Percentiles rank a stretch among this genome's conserved stretches.
phyloP scores from a whole-genome alignment of 768 basidiomycete species.

The Lepiota brunneoincarnata region DNA sequence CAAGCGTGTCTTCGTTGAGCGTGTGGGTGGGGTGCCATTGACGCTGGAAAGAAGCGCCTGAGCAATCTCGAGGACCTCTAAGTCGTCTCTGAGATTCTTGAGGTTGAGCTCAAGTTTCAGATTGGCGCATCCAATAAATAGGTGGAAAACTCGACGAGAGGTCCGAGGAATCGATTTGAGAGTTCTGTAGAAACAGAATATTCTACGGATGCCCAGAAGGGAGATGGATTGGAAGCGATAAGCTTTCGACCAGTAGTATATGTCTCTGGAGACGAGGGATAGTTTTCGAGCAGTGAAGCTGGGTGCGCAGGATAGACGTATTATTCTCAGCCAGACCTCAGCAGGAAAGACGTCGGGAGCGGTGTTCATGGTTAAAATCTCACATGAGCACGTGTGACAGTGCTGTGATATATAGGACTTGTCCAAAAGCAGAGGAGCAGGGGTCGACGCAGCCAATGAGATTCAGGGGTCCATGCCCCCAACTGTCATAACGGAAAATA shows the following conservation, averaged over 20 bases:
- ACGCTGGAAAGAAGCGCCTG: neutral
- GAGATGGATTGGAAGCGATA: conserved; percentile 38
- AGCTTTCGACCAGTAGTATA: conserved; percentile 32
- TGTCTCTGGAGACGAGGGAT: conserved; percentile 36
- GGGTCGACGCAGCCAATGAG: too few relatives aligned
- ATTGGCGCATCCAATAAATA: neutral
- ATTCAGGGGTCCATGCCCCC: too few relatives aligned
- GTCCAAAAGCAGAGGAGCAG: too few relatives aligned
- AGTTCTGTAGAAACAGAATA: neutral
- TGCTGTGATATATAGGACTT: too few relatives aligned
- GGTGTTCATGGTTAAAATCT: neutral
- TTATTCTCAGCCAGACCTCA: conserved; percentile 43
- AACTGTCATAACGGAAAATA: too few relatives aligned
- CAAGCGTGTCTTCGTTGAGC: neutral
- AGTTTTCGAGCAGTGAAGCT: conserved; percentile 34
- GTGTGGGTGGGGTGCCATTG: neutral
- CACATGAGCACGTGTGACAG: too few relatives aligned
- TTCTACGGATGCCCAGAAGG: conserved; percentile 13
- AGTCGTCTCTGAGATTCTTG: neutral
- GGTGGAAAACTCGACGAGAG: neutral
- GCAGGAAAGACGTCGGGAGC: conserved; percentile 25
- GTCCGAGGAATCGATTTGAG: neutral
- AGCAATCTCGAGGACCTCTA: neutral
- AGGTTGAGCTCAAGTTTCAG: neutral
- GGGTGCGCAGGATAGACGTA: conserved; percentile 35